Percentiles rank a stretch among this genome's conserved stretches.
These are phyloP conservation scores for Castanopsis chinensis DNA, from an alignment of 306 rosid genomes.

Conservation along the genomic window DNA sequence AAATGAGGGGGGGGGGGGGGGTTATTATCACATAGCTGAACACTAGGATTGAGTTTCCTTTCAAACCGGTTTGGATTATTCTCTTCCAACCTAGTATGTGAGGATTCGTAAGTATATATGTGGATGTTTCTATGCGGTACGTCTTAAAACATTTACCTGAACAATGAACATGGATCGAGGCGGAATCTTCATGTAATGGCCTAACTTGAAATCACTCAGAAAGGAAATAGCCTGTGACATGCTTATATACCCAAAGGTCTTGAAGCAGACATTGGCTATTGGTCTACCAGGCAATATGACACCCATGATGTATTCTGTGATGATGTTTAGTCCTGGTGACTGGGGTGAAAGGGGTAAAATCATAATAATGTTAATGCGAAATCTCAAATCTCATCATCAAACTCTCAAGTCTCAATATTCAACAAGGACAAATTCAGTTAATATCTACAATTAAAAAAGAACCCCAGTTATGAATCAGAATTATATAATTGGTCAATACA, in stretches of 20 bases:
- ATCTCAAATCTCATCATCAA: no score
- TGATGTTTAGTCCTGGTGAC: constrained; percentile 73
- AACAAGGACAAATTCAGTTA: no score
- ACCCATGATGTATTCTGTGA: constrained; percentile 79
- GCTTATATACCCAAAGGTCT: constrained; percentile 77
- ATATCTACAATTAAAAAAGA: no score
- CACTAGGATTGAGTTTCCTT: no score
- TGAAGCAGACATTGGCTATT: constrained; percentile 88
- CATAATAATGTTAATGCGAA: not conserved
- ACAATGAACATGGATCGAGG: constrained; percentile 81
- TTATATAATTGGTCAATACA: no score
- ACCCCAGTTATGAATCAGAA: no score
- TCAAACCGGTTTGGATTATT: no score
- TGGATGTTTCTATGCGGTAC: no score
- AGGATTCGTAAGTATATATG: no score
- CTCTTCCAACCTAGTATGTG: no score
- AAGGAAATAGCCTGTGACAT: constrained; percentile 83
- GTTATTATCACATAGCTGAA: not conserved
- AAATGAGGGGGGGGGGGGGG: not conserved
- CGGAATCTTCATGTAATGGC: constrained; percentile 92
- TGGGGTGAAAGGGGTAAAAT: constrained; percentile 3
- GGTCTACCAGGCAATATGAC: constrained; percentile 69
- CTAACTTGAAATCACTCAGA: constrained; percentile 81
- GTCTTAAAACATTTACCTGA: constrained; percentile 42
- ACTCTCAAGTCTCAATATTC: no score